These are phyloP conservation scores for Pestalotiopsis sp. DNA, from an alignment of 2,329 filamentous ascomycete species.

Conservation along the genomic window DNA sequence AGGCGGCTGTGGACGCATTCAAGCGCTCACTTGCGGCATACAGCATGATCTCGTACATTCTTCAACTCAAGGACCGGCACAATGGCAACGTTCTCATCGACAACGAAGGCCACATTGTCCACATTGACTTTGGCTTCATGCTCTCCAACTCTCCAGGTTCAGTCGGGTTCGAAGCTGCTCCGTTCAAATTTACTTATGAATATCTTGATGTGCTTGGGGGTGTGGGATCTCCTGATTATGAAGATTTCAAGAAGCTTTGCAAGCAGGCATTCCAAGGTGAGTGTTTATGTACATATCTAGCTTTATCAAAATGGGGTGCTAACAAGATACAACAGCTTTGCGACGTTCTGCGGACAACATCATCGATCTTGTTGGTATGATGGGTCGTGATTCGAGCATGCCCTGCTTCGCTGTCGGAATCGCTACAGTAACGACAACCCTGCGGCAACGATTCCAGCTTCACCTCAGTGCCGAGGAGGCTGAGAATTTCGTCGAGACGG, in stretches of 20 bases:
- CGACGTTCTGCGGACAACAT: constrained; percentile 79
- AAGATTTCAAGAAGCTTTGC: constrained; percentile 77
- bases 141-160: constrained; percentile 83
- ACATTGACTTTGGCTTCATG: constrained; percentile 92
- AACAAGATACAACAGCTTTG: constrained; percentile 54
- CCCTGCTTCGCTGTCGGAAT: constrained; percentile 79
- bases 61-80: constrained; percentile 84
- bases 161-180: constrained; percentile 84
- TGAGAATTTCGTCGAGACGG: constrained; percentile 78
- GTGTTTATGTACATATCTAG: constrained; percentile 21
- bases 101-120: constrained; percentile 83
- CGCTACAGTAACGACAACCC: constrained; percentile 67
- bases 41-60: constrained; percentile 80
- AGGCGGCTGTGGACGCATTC: constrained; percentile 75
- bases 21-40: constrained; percentile 82
- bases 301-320: constrained; percentile 11
- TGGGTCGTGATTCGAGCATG: constrained; percentile 84
- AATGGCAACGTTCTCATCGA: constrained; percentile 88
- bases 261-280: constrained; percentile 82
- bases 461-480: constrained; percentile 83
- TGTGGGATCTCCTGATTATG: constrained; percentile 68
- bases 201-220: constrained; percentile 85
- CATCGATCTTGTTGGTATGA: constrained; percentile 81
- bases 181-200: constrained; percentile 84
- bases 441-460: constrained; percentile 78